Evolutionary conservation across 306 rosid species (phyloP), one percentile per base, ranked within the genome.

Genomic region (Casuarina glauca): DNA sequence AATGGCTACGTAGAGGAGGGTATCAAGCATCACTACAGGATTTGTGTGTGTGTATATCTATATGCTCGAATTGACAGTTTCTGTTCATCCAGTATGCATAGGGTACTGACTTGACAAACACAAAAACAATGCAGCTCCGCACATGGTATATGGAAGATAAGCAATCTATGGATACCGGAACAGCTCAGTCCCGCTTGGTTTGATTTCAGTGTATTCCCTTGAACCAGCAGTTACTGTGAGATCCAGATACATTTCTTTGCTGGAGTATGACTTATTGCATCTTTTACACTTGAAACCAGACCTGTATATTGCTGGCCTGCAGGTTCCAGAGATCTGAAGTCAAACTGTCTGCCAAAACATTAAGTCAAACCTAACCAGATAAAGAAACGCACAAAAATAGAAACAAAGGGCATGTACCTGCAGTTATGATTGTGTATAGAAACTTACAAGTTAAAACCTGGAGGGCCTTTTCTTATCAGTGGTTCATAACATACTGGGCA

Each of bases 401-500:
- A 64, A 39, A 7, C 11, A 16, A 64, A 64, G 9, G 12, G 41
- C 3, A 66, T 2, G 63, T 9, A 13, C 54, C 38, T 7, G 9
- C 72, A 63, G 74, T 50, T 76, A 79, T 72, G 19, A 38, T 57
- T 10, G 71, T 73, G 39, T 38, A 73, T 8, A 42, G 41, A 17
- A 76, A 86, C 98, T 89, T 86, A 95, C 98, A 92, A 75, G 85
- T 89, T 92, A 7, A 90, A 75, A 70, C 98, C 98, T 13, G 91
- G 32, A 60, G 97, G 97, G 55, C 98, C 97, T 78, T 87, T 95
- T 76, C 98, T 87, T 78, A 86, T 87, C 86, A 95, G 78, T 36
- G 97, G 93, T 73, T 95, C 97, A 79, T 88, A 95, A 81, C 98
- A 91, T 44, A 95, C 77, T 1, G 98, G 97, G 82, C 98, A 95